These are phyloP conservation scores for Ascochyta viciae-villosae DNA, from an alignment of 2,329 filamentous ascomycete species.

Conservation along the genomic window DNA sequence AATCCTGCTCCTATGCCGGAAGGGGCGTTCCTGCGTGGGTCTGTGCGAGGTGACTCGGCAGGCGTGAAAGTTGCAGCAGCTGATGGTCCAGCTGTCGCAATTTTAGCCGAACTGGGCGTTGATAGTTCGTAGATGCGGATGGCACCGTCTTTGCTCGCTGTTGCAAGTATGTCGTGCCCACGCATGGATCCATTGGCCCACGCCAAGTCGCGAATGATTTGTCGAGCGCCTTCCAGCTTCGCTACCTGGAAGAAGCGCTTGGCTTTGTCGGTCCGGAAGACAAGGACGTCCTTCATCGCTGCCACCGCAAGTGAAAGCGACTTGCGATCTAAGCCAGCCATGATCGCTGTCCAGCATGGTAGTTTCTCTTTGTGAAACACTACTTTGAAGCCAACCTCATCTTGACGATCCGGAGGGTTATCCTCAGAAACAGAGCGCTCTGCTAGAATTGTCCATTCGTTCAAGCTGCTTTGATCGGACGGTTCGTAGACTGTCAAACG, in stretches of 20 bases:
- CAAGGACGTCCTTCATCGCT: constrained; percentile 79
- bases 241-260: constrained; percentile 87
- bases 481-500: constrained; percentile 83
- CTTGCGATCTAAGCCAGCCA: constrained; percentile 81
- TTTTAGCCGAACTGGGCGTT: constrained; percentile 59
- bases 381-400: constrained; percentile 86
- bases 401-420: constrained; percentile 71
- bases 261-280: constrained; percentile 78
- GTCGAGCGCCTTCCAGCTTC: constrained; percentile 74
- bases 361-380: constrained; percentile 88
- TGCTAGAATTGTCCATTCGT: constrained; percentile 77
- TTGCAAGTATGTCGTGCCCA: constrained; percentile 89
- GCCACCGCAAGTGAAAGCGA: constrained; percentile 83
- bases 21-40: constrained; percentile 45
- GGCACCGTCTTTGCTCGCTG: constrained; percentile 89
- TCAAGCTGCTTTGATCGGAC: constrained; percentile 79
- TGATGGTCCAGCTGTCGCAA: constrained; percentile 33
- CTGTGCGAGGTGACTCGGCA: constrained; percentile 32
- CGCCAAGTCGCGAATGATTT: constrained; percentile 83
- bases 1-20: constrained; percentile 64
- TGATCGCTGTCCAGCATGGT: constrained; percentile 76
- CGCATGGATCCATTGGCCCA: constrained; percentile 93
- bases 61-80: constrained; percentile 25
- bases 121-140: constrained; percentile 87
- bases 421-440: constrained; percentile 74